A percentile compares a stretch with the other conserved stretches of the same genome.
These are phyloP conservation scores for Astragalus glycyphyllos DNA, from an alignment of 306 rosid genomes.

Conservation along the genomic window DNA sequence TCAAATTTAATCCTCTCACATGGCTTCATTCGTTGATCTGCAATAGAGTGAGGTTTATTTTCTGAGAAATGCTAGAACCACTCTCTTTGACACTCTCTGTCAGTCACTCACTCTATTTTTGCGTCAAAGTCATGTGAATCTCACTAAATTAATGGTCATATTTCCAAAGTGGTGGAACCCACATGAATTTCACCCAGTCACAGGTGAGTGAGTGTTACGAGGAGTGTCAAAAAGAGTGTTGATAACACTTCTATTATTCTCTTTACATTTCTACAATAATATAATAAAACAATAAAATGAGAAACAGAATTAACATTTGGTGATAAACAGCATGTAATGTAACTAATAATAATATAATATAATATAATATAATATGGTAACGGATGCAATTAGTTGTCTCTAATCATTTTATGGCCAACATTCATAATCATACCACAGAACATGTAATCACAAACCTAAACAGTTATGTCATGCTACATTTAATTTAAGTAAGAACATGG, in stretches of 20 bases:
- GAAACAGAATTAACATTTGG: neutral
- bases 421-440: neutral
- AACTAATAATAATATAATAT: no score
- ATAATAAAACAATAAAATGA: conserved; percentile 14
- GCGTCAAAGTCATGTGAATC: no score
- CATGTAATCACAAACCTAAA: conserved; percentile 2
- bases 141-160: no score
- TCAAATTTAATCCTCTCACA: conserved; percentile 21
- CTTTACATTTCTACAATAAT: conserved; percentile 4
- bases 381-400: neutral
- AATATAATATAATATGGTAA: conserved; percentile 14
- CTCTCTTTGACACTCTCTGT: no score
- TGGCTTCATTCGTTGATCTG: conserved; percentile 6
- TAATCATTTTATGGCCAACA: conserved; percentile 5
- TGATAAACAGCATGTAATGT: neutral
- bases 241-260: neutral
- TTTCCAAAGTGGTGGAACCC: no score
- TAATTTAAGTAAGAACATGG: no score
- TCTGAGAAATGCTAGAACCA: no score
- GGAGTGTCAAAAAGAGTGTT: no score
- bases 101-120: no score
- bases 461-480: neutral
- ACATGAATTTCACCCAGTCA: no score
- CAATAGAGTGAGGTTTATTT: neutral
- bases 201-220: no score